Conservation (phyloP, 2,329 filamentous ascomycete species). For the Trichoderma polysporum region DNA sequence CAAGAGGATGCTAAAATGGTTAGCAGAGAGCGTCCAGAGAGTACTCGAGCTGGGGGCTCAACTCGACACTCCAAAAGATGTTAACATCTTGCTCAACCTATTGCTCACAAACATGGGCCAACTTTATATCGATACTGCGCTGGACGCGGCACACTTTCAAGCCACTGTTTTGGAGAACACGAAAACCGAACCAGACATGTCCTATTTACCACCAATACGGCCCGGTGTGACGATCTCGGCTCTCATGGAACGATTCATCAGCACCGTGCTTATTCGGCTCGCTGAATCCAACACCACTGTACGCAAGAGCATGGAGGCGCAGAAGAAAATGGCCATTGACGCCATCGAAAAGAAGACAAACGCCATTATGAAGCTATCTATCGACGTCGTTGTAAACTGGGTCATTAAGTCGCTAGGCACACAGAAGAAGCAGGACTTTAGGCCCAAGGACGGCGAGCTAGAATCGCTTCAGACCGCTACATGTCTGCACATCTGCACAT, state of each 20-base stretch:
- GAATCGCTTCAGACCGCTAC: slow-evolving; percentile 84
- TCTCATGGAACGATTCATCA: slow-evolving; percentile 89
- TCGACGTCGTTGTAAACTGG: slow-evolving; percentile 73
- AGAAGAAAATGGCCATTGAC: slow-evolving; percentile 69
- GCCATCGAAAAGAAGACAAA: slow-evolving; percentile 83
- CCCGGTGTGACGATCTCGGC: slow-evolving; percentile 86
- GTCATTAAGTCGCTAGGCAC: slow-evolving; percentile 67
- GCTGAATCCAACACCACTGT: slow-evolving; percentile 89
- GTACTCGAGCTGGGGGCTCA: slow-evolving; percentile 86
- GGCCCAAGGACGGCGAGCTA: slow-evolving; percentile 77
- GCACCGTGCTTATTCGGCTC: slow-evolving; percentile 84
- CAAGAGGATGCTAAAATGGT: slow-evolving; percentile 98
- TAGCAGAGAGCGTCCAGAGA: slow-evolving; percentile 90
- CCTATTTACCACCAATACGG: slow-evolving; percentile 75
- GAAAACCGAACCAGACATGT: slow-evolving; percentile 84
- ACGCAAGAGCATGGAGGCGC: slow-evolving; percentile 83
- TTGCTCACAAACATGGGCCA: slow-evolving; percentile 86
- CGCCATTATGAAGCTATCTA: slow-evolving; percentile 55
- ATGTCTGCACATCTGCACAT: slow-evolving; percentile 76
- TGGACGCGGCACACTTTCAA: slow-evolving; percentile 70
- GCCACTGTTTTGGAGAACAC: slow-evolving; percentile 73
- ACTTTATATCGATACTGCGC: slow-evolving; percentile 67
- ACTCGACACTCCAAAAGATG: slow-evolving; percentile 90
- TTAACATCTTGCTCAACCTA: slow-evolving; percentile 78
- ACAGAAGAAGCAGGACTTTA: slow-evolving; percentile 88